Conservation (phyloP, 2,329 filamentous ascomycete species). For the Aspergillus quadrilineatus region DNA sequence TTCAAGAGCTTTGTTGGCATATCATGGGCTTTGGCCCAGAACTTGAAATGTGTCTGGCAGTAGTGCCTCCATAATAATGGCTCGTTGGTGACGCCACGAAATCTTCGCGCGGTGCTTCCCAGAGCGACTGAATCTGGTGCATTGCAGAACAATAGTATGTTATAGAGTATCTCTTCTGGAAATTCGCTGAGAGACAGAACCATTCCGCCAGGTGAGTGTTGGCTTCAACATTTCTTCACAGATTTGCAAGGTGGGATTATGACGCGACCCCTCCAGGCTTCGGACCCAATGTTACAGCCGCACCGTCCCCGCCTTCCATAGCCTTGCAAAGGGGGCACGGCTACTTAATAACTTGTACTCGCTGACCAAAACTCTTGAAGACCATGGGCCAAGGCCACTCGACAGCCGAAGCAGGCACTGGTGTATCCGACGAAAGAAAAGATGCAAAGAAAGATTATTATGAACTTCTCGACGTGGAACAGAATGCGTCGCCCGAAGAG, state of each 20-base stretch:
- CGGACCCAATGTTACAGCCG: not conserved
- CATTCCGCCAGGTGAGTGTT: constrained; percentile 26
- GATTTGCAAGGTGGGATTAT: not conserved
- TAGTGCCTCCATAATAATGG: constrained; percentile 77
- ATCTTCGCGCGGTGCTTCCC: constrained; percentile 61
- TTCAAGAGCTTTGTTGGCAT: constrained; percentile 57
- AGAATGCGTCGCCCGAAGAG: constrained; percentile 77
- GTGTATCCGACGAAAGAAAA: constrained; percentile 20
- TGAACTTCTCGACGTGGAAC: constrained; percentile 73
- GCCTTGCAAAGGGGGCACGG: not conserved
- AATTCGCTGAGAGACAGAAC: constrained; percentile 45
- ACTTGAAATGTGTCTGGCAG: constrained; percentile 67
- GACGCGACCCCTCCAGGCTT: not conserved
- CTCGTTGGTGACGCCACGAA: constrained; percentile 66
- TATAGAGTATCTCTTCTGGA: constrained; percentile 82
- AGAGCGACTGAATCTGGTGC: constrained; percentile 53
- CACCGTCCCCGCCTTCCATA: not conserved
- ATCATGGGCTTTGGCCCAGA: constrained; percentile 70
- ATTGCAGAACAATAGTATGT: constrained; percentile 66
- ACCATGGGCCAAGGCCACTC: constrained; percentile 48
- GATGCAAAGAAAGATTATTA: constrained; percentile 56
- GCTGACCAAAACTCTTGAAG: not conserved
- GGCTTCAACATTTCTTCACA: not conserved
- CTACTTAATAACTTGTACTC: too few species aligned
- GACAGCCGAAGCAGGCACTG: constrained; percentile 26